Conservation (phyloP, 83 land plant genomes). For the Thuja plicata region DNA sequence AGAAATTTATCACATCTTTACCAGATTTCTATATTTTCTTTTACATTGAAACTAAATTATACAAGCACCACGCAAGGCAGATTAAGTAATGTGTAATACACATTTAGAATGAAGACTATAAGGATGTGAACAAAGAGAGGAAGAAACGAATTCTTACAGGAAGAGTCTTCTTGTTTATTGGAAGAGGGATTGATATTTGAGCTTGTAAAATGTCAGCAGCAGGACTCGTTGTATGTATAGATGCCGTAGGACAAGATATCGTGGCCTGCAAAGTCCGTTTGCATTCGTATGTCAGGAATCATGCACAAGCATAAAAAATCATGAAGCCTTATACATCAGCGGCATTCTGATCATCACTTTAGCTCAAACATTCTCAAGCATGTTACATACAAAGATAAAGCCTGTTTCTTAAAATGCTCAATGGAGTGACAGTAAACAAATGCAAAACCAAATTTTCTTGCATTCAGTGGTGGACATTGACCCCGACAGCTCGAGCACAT, state of each 20-base stretch:
- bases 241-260: conserved; percentile 56
- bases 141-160: conserved; percentile 38
- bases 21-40: background rate
- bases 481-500: background rate
- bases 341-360: background rate
- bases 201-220: conserved; percentile 45
- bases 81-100: background rate
- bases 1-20: background rate
- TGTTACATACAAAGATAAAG: background rate
- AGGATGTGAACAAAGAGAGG: background rate
- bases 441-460: background rate
- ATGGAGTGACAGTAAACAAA: background rate
- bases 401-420: background rate
- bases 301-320: background rate
- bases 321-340: background rate
- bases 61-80: background rate
- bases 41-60: background rate
- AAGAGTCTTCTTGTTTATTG: conserved; percentile 44
- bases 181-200: conserved; percentile 55
- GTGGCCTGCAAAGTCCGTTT: conserved; percentile 36
- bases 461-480: background rate
- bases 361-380: background rate
- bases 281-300: background rate
- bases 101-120: background rate
- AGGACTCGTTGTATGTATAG: conserved; percentile 56